Evolutionary conservation across 2,329 filamentous ascomycete species (phyloP), one percentile per base, ranked within the genome.

Genomic region (Pseudogymnoascus sp.): DNA sequence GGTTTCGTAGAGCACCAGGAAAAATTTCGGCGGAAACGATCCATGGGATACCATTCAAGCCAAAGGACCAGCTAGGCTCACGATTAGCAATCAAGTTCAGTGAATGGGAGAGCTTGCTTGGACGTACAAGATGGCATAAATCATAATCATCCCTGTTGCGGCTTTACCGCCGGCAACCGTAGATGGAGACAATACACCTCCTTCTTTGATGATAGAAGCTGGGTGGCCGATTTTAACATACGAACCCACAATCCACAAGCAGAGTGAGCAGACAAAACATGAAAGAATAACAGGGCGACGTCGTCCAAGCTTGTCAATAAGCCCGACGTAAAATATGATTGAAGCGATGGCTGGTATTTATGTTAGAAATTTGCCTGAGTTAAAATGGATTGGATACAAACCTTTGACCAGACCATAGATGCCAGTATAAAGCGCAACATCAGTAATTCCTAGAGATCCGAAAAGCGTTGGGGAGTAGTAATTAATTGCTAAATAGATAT

Each of bases 161-260:
- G 81, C 77, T 64, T 80, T 79, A 0, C 81, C 82, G 64, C 80
- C 81, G 3, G 77, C 79, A 3, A 71, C 71, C 0, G 77, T 79
- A 0, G 77, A 78, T 6, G 76, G 71, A 0, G 79, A 79, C 5
- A 77, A 73, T 1, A 78, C 70, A 11, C 74, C 72, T 6, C 41
- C 41, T 45, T 7, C 41, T 10, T 23, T 21, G 19, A 45, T 45
- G 16, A 80, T 81, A 1, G 75, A 75, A 0, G 71, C 74, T 0
- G 81, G 81, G 60, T 82, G 79, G 1, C 78, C 79, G 54, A 79
- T 78, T 71, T 81, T 80, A 41, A 84, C 81, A 65, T 83, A 84
- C 6, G 79, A 79, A 0, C 81, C 82, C 2, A 83, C 78, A 60
- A 81, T 78, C 75, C 79, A 83, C 67, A 83, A 77, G 39, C 79